These are phyloP conservation scores for Apophysomyces variabilis DNA, from an alignment of 371 early-diverging fungal genomes.

Conservation along the genomic window DNA sequence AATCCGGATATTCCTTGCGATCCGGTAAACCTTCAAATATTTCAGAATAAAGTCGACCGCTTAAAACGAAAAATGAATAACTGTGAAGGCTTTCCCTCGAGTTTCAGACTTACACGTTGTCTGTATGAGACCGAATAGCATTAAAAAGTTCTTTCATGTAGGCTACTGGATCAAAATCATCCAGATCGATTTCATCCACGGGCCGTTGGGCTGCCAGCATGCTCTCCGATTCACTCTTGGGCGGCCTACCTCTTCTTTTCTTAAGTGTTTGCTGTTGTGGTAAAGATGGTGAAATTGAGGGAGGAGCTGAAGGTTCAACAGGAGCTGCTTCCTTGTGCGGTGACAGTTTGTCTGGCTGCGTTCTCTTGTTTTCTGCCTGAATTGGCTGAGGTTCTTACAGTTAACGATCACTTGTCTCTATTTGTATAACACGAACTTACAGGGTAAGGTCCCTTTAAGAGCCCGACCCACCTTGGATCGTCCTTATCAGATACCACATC, in stretches of 20 bases:
- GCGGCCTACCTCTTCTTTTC: conserved; percentile 50
- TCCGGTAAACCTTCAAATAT: conserved; percentile 83
- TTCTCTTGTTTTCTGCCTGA: conserved; percentile 2
- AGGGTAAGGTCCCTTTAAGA: conserved; percentile 29
- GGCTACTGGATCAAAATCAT: conserved; percentile 41
- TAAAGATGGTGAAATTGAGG: background rate
- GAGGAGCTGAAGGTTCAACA: background rate
- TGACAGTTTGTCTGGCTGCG: background rate
- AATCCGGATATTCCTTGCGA: conserved; percentile 84
- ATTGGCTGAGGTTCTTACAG: background rate
- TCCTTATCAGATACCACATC: conserved; percentile 72
- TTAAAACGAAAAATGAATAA: conserved; percentile 19
- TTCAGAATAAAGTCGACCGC: conserved; percentile 71
- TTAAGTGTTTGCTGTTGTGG: conserved; percentile 22
- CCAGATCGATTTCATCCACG: conserved; percentile 37
- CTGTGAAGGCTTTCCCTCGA: background rate
- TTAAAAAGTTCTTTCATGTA: conserved; percentile 48
- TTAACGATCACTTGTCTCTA: background rate
- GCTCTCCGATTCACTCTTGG: conserved; percentile 46
- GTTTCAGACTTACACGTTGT: conserved; percentile 38
- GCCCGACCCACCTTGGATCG: conserved; percentile 63
- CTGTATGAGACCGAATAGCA: conserved; percentile 43
- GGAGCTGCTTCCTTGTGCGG: background rate
- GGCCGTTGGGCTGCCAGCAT: conserved; percentile 28
- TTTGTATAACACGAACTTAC: background rate